Evolutionary conservation across 306 rosid genomes (phyloP), one percentile per base, ranked within the genome.

Genomic region (Prunus dulcis): DNA sequence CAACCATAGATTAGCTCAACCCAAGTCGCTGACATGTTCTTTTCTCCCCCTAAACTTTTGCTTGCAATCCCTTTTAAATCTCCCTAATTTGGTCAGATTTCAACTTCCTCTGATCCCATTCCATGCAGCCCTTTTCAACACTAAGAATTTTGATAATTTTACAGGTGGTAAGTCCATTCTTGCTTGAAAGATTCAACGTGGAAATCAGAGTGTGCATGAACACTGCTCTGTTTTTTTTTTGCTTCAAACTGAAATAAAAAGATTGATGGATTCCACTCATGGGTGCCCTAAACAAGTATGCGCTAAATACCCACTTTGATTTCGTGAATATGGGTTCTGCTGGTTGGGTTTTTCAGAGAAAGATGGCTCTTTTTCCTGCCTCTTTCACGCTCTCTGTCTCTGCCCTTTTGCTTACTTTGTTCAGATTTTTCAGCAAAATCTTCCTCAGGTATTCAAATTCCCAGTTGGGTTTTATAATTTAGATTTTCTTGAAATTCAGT

Each of bases 1-100:
- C 94, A 90, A 89, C 85, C 93, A 38, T 62, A 58, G 79, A 77
- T 69, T 52, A 63, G 14, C 45, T 51, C 77, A 64, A 79, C 74
- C 82, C 83, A 79, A 80, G 88, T 89, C 86, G 96, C 93, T 94
- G 83, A 76, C 88, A 88, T 73, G 98, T 92, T 89, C 79, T 88
- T 95, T 88, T 92, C 97, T 68, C 41, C 25, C 38, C 79, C 71
- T 22, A 5, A 34, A 79, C 34, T 77, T 73, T 49, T 43, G 71
- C 76, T 81, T 70, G 65, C 19, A 69, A 62, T 72, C 78, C 78
- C 80, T 12, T 50, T 32, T 55, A 9, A 73, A 41, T 71, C 73
- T 67, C 85, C 22, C 64, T 6, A 9, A 77, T 86, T 87, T 87
- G 95, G 93, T 91, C 80, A 72, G 77, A 88, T 85, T 88, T 90